phyloP scores from a whole-genome alignment of 257 asterid species.

The Voacanga thouarsii region DNA sequence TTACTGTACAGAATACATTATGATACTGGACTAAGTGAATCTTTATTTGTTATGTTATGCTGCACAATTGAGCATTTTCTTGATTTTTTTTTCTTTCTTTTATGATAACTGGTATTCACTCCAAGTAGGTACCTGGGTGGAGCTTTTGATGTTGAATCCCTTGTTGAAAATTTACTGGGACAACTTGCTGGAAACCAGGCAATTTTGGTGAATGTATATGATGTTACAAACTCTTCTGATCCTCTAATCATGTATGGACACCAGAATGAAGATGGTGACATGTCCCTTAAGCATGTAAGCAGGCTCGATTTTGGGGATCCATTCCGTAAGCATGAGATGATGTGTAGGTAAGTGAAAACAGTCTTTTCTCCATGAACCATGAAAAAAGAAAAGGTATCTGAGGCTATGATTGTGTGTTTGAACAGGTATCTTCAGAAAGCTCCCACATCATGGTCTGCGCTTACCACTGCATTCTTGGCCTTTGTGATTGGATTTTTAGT shows the following conservation, averaged over 20 bases:
- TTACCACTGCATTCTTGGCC: conserved; percentile 50
- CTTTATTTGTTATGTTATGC: not conserved
- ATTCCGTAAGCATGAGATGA: conserved; percentile 83
- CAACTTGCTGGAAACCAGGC: conserved; percentile 86
- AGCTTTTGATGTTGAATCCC: conserved; percentile 88
- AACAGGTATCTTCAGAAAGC: conserved; percentile 77
- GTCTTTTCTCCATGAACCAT: not conserved
- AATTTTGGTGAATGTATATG: conserved; percentile 77
- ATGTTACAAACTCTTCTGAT: conserved; percentile 73
- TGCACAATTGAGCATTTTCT: not conserved
- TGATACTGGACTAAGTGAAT: not conserved
- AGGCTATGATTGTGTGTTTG: conserved; percentile 9
- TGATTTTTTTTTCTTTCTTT: not conserved
- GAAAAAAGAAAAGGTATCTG: not conserved
- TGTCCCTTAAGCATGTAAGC: conserved; percentile 67
- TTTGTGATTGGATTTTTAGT: conserved; percentile 51
- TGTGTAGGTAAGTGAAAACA: conserved; percentile 58
- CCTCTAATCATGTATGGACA: conserved; percentile 72
- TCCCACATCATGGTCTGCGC: conserved; percentile 59
- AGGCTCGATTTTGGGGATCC: conserved; percentile 89
- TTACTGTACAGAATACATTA: not conserved
- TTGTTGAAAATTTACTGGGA: conserved; percentile 80
- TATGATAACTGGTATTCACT: conserved; percentile 10
- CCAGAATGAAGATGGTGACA: conserved; percentile 52
- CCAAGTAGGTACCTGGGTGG: conserved; percentile 81